Evolutionary conservation across 495 filamentous ascomycete species (phyloP).

Genomic region (Penicillium tannophilum): DNA sequence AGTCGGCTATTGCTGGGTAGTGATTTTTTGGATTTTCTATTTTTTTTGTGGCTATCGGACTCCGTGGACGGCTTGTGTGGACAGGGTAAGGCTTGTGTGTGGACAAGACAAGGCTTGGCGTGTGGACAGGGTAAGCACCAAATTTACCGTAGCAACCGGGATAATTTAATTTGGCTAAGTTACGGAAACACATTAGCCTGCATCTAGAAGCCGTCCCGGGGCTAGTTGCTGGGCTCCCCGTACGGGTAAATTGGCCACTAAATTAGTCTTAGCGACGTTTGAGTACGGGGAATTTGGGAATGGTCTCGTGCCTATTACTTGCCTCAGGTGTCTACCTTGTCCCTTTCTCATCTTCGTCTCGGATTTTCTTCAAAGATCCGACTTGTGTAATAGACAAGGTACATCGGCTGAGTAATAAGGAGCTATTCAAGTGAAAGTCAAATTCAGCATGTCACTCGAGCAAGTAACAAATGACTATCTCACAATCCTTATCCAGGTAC

Average conservation of each 20-base stretch:
- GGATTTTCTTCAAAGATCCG: no score
- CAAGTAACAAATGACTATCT: no score
- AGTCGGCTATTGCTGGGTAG: not conserved
- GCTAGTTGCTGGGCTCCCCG: not conserved
- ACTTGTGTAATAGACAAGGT: no score
- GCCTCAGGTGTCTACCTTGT: not conserved
- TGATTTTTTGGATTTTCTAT: no score
- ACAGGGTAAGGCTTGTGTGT: no score
- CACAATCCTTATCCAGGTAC: no score
- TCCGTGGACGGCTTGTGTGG: not conserved
- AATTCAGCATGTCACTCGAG: no score
- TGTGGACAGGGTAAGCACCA: no score
- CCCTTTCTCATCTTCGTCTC: no score
- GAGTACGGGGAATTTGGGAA: not conserved
- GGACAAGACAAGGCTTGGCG: not conserved
- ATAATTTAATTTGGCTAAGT: not conserved
- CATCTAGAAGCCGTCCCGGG: conserved; percentile 1
- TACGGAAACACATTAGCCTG: not conserved
- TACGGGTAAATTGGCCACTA: not conserved
- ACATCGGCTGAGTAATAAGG: no score
- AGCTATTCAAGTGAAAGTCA: no score
- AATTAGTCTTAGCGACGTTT: not conserved
- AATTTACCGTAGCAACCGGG: not conserved
- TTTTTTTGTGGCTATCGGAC: not conserved
- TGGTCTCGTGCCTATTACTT: not conserved